These are phyloP conservation scores for Aspergillus chevalieri DNA, from an alignment of 2,329 filamentous ascomycete species.

Conservation along the genomic window DNA sequence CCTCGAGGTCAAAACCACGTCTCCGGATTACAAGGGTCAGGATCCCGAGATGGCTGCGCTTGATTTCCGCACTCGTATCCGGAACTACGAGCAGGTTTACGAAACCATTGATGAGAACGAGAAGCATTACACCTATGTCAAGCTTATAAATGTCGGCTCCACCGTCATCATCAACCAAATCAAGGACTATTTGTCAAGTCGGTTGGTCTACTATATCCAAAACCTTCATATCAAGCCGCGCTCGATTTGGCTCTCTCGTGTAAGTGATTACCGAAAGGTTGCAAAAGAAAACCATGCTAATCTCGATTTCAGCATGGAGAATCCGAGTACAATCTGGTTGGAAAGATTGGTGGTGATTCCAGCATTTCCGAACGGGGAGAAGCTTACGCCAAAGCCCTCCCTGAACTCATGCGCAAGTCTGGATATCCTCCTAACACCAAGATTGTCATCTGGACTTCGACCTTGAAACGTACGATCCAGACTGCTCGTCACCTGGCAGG, in stretches of 20 bases:
- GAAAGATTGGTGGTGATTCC: slow-evolving; percentile 89
- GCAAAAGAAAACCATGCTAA: slow-evolving; percentile 8
- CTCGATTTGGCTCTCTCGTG: slow-evolving; percentile 91
- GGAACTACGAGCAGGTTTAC: slow-evolving; percentile 96
- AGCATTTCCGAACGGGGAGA: slow-evolving; percentile 79
- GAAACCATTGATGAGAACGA: slow-evolving; percentile 88
- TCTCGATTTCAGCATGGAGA: slow-evolving; percentile 68
- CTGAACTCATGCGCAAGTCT: slow-evolving; percentile 75
- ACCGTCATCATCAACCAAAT: slow-evolving; percentile 98
- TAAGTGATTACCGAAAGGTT: slow-evolving; percentile 42
- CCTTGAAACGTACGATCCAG: slow-evolving; percentile 77
- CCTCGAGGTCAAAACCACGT: slow-evolving; percentile 92
- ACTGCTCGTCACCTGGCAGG: slow-evolving; percentile 76
- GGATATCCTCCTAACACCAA: slow-evolving; percentile 64
- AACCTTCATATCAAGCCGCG: slow-evolving; percentile 95
- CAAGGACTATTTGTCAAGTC: slow-evolving; percentile 90
- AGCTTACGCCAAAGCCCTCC: slow-evolving; percentile 77
- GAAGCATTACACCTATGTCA: slow-evolving; percentile 84
- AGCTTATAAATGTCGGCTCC: slow-evolving; percentile 92
- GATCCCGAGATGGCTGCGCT: slow-evolving; percentile 85
- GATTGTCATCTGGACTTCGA: slow-evolving; percentile 70
- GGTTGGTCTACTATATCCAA: slow-evolving; percentile 97
- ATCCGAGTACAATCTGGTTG: slow-evolving; percentile 82
- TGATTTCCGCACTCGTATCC: slow-evolving; percentile 90
- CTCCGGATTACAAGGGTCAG: slow-evolving; percentile 88